Evolutionary conservation across 768 basidiomycete genomes (phyloP).

Genomic region (Agrocybe pediades): DNA sequence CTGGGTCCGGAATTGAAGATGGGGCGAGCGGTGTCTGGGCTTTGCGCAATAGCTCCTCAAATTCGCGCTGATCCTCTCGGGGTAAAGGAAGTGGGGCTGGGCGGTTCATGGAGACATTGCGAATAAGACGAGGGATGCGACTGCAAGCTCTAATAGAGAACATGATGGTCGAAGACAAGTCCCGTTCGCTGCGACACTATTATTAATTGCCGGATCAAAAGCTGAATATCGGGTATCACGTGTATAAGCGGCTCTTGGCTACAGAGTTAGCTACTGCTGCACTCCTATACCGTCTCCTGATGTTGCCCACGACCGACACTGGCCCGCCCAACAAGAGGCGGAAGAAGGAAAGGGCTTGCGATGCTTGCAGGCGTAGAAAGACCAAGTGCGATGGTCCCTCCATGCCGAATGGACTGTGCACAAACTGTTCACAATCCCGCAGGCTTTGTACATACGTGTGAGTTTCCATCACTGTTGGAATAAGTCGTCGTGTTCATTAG

Average conservation of each 20-base stretch:
- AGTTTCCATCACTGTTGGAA: conserved; percentile 21
- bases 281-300: too few relatives aligned
- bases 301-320: conserved; percentile 14
- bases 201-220: conserved; percentile 12
- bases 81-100: conserved; percentile 81
- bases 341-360: conserved; percentile 59
- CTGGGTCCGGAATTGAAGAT: conserved; percentile 31
- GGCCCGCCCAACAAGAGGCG: conserved; percentile 35
- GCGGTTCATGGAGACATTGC: conserved; percentile 43
- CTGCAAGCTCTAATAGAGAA: background rate
- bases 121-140: conserved; percentile 6
- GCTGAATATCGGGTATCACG: background rate
- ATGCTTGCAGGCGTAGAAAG: conserved; percentile 59
- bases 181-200: background rate
- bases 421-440: conserved; percentile 54
- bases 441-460: conserved; percentile 65
- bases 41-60: conserved; percentile 77
- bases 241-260: too few relatives aligned
- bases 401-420: conserved; percentile 51
- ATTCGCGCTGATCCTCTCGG: conserved; percentile 76
- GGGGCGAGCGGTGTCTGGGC: conserved; percentile 51
- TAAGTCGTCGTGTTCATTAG: conserved; percentile 1
- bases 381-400: conserved; percentile 62
- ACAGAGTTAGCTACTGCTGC: too few relatives aligned
- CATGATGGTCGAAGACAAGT: background rate